These are phyloP conservation scores for Breviolum minutum DNA, from an alignment of 73 alveolate species.

Conservation along the genomic window DNA sequence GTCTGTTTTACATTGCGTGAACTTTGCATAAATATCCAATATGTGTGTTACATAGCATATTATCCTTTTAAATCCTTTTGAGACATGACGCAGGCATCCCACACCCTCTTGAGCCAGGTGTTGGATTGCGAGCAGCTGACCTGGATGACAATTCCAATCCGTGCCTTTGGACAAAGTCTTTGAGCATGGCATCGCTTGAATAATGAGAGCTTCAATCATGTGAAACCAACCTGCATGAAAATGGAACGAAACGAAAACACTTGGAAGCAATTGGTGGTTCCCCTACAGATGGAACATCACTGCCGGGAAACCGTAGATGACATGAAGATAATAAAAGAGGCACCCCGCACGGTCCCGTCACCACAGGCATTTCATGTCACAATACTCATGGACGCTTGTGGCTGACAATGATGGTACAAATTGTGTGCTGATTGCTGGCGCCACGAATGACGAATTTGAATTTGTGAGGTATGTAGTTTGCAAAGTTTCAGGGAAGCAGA, in stretches of 20 bases:
- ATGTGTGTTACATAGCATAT: neutral
- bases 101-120: neutral
- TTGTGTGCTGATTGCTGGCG: neutral
- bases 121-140: conserved; percentile 86
- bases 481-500: conserved; percentile 49
- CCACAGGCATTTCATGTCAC: neutral
- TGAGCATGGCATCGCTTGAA: neutral
- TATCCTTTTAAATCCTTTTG: too few species aligned
- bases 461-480: conserved; percentile 59
- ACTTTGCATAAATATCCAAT: neutral
- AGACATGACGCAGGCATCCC: neutral
- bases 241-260: neutral
- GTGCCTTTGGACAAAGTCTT: neutral
- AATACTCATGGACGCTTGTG: neutral
- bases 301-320: too few species aligned
- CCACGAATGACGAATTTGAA: neutral
- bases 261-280: too few species aligned
- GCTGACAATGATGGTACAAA: neutral
- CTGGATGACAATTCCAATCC: conserved; percentile 80
- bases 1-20: neutral
- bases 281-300: too few species aligned
- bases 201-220: neutral
- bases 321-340: neutral
- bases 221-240: neutral
- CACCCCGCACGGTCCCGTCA: neutral